These are phyloP conservation scores for maize (Zea mays) DNA, from an alignment of 176 grass and related monocot genomes.

Conservation along the genomic window Zm-B73-REFERENCE-NAM-5.0 NC_050098.1:152998001-152998500, in stretches of 20 bases:
- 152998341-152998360: constrained; percentile 14
- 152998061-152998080: not conserved
- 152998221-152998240: too few relatives aligned
- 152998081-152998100: constrained; percentile 34
- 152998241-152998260: too few relatives aligned
- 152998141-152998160: not conserved
- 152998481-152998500: constrained; percentile 6
- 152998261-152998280: constrained; percentile 32
- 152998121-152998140: not conserved
- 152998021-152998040: constrained; percentile 22
- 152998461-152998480: constrained; percentile 76
- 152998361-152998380: constrained; percentile 10
- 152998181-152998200: too few relatives aligned
- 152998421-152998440: constrained; percentile 67
- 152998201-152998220: too few relatives aligned
- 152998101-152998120: not conserved
- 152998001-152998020: constrained; percentile 12
- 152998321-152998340: constrained; percentile 14
- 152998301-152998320: constrained; percentile 34
- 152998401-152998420: constrained; percentile 42
- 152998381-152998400: constrained; percentile 6
- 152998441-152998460: constrained; percentile 64
- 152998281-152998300: constrained; percentile 17
- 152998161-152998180: too few relatives aligned
- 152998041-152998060: constrained; percentile 5